Conservation (phyloP, 2,329 filamentous ascomycete genomes). For the Beauveria varroae region DNA sequence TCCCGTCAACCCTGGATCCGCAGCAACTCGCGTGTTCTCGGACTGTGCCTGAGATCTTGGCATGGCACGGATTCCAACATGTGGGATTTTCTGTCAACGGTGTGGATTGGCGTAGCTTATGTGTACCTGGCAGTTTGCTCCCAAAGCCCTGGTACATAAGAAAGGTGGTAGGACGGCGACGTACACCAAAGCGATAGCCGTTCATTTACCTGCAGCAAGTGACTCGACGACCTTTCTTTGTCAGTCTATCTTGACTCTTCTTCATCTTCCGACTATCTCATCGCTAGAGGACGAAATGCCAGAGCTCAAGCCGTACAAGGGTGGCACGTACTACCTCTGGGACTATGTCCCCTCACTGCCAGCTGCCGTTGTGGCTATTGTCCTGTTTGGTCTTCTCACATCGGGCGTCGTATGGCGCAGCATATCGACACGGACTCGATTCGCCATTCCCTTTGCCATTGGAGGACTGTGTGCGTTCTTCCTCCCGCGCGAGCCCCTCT, state of each 20-base stretch:
- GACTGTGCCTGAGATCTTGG: neutral
- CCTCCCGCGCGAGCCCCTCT: neutral
- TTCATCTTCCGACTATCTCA: too few relatives aligned
- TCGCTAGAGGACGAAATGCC: conserved; percentile 18
- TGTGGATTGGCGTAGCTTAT: neutral
- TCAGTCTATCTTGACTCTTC: too few relatives aligned
- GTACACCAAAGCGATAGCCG: too few relatives aligned
- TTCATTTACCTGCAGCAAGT: too few relatives aligned
- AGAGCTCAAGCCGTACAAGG: conserved; percentile 21
- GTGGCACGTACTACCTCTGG: conserved; percentile 25
- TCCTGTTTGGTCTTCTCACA: conserved; percentile 37
- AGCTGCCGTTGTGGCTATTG: conserved; percentile 36
- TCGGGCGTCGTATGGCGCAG: conserved; percentile 36
- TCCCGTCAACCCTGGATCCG: neutral
- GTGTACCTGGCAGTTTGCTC: neutral
- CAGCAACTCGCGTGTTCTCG: neutral
- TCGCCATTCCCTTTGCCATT: conserved; percentile 40
- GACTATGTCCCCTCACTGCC: conserved; percentile 34
- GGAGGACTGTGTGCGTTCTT: conserved; percentile 38
- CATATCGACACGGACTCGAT: conserved; percentile 38
- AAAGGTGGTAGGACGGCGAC: too few relatives aligned
- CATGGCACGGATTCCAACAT: neutral
- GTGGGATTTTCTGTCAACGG: neutral
- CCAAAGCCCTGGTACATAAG: too few relatives aligned
- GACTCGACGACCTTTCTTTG: too few relatives aligned